These are phyloP conservation scores for Botrytis paeoniae DNA, from an alignment of 2,329 filamentous ascomycete genomes.

Conservation along the genomic window DNA sequence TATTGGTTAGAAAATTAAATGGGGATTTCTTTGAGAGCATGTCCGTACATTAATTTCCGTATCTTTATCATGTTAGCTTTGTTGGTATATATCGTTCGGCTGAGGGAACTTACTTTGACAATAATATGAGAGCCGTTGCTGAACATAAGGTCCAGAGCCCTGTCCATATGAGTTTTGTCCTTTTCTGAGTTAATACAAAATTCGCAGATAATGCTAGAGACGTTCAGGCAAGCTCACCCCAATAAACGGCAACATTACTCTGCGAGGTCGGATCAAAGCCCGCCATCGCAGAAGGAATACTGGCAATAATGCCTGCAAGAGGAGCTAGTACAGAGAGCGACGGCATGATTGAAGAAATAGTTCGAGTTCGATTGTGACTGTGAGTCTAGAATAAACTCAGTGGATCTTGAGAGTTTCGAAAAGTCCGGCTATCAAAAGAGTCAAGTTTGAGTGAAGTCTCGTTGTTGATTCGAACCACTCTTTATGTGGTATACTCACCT, in stretches of 20 bases:
- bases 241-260: constrained; percentile 63
- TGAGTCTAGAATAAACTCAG: background rate
- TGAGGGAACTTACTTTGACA: constrained; percentile 50
- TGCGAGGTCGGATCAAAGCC: constrained; percentile 45
- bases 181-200: constrained; percentile 29
- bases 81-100: background rate
- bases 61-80: constrained; percentile 37
- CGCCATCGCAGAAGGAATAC: constrained; percentile 39
- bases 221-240: constrained; percentile 46
- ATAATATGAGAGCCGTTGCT: constrained; percentile 56
- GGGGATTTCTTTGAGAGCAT: background rate
- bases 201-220: background rate
- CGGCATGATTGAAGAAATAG: background rate
- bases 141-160: constrained; percentile 44
- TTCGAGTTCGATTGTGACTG: background rate
- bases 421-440: background rate
- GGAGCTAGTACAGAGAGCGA: constrained; percentile 21
- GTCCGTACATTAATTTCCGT: constrained; percentile 46
- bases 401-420: background rate
- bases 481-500: background rate
- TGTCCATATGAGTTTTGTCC: constrained; percentile 59
- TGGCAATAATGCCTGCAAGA: constrained; percentile 35
- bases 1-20: constrained; percentile 21
- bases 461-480: background rate
- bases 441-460: background rate